Conservation (phyloP, 345 rosid species). For the Dimocarpus longan region DNA sequence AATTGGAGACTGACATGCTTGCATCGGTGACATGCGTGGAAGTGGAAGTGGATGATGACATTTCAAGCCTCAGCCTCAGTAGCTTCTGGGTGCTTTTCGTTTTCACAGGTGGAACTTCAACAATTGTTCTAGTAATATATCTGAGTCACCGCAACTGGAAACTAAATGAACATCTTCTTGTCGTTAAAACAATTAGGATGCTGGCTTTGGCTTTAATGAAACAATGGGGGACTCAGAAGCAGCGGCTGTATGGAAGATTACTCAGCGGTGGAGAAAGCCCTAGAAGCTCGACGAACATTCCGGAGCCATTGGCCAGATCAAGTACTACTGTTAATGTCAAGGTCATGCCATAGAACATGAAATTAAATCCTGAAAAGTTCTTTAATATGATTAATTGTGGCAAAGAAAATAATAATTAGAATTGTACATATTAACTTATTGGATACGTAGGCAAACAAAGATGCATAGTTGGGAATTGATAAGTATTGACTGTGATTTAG, state of each 20-base stretch:
- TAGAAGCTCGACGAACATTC: neutral
- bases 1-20: conserved; percentile 22
- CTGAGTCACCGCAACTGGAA: neutral
- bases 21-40: conserved; percentile 17
- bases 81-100: conserved; percentile 25
- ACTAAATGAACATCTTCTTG: neutral
- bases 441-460: too few species aligned
- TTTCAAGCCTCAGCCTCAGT: conserved; percentile 20
- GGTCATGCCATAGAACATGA: neutral
- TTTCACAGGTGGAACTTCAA: conserved; percentile 26
- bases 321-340: neutral
- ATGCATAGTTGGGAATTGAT: too few species aligned
- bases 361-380: neutral
- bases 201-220: neutral
- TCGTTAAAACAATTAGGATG: neutral
- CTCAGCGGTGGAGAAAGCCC: neutral
- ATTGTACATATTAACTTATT: too few species aligned
- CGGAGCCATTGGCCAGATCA: neutral
- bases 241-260: neutral
- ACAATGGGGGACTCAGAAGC: neutral
- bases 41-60: conserved; percentile 8
- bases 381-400: neutral
- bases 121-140: conserved; percentile 22
- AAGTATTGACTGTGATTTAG: too few species aligned
- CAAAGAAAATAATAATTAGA: too few species aligned